A percentile compares a stretch with the other conserved stretches of the same genome.
Evolutionary conservation across 2,329 filamentous ascomycete genomes (phyloP).

Genomic region (Colletotrichum cereale): DNA sequence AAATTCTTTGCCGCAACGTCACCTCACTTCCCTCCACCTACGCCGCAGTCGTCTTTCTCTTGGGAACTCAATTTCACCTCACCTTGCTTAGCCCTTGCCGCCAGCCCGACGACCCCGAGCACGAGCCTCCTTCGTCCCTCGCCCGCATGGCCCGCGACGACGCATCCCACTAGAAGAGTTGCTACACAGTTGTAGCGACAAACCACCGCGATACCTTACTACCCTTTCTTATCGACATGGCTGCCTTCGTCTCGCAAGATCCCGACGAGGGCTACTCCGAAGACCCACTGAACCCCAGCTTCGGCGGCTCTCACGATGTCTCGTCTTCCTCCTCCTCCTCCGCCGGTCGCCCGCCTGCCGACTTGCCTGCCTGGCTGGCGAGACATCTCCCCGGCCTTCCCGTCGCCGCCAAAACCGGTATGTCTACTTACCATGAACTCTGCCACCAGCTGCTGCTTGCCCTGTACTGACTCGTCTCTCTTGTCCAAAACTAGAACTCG

Average conservation of each 20-base stretch:
- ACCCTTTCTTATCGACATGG: no score
- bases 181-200: slow-evolving; percentile 19
- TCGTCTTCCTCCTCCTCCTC: slow-evolving; percentile 46
- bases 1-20: background rate
- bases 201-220: slow-evolving; percentile 16
- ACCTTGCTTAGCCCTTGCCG: background rate
- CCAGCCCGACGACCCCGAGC: background rate
- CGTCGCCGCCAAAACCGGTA: slow-evolving; percentile 63
- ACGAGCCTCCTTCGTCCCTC: slow-evolving; percentile 27
- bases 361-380: slow-evolving; percentile 64
- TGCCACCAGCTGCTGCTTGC: background rate
- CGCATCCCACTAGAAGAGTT: slow-evolving; percentile 12
- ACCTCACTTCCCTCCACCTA: no score
- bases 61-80: background rate
- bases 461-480: background rate
- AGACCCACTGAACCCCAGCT: slow-evolving; percentile 68
- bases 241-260: slow-evolving; percentile 58
- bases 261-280: slow-evolving; percentile 92
- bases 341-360: slow-evolving; percentile 50
- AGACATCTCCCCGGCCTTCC: slow-evolving; percentile 64
- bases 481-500: slow-evolving; percentile 71
- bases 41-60: background rate
- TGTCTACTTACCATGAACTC: slow-evolving; percentile 40
- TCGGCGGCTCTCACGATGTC: slow-evolving; percentile 45
- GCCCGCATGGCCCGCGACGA: slow-evolving; percentile 33